Evolutionary conservation across 306 rosid species (phyloP).

Genomic region (Lithocarpus polystachyus): DNA sequence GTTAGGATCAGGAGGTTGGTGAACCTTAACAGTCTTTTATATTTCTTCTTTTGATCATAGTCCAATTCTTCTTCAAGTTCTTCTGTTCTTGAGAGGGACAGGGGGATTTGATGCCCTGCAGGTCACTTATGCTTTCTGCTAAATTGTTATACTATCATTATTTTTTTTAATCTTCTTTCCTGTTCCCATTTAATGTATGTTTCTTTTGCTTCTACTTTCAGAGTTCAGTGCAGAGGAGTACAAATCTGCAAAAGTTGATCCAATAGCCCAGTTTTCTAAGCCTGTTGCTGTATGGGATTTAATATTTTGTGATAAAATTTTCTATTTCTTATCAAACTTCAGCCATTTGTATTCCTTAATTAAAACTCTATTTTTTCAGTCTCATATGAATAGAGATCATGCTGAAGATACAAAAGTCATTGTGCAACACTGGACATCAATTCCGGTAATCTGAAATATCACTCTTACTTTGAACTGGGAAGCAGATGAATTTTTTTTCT

Average conservation of each 20-base stretch:
- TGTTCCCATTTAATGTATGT: not conserved
- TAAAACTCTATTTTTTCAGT: conserved; percentile 40
- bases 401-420: conserved; percentile 86
- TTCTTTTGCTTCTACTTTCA: conserved; percentile 19
- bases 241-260: conserved; percentile 80
- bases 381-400: conserved; percentile 98
- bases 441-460: conserved; percentile 55
- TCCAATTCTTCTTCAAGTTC: conserved; percentile 10
- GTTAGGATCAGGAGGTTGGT: conserved; percentile 96
- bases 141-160: conserved; percentile 1
- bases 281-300: conserved; percentile 70
- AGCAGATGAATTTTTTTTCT: not conserved
- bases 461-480: conserved; percentile 5
- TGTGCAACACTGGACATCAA: conserved; percentile 77
- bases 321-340: conserved; percentile 16
- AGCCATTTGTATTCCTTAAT: conserved; percentile 4
- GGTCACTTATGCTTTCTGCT: not conserved
- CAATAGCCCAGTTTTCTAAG: conserved; percentile 86
- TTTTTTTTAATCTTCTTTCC: conserved; percentile 1
- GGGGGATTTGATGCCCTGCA: not conserved
- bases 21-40: conserved; percentile 8
- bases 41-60: not conserved
- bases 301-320: conserved; percentile 9
- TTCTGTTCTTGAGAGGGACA: not conserved
- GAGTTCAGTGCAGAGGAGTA: conserved; percentile 71